Conservation (phyloP, 331 rosid genomes). For the Stylosanthes scabra region DNA sequence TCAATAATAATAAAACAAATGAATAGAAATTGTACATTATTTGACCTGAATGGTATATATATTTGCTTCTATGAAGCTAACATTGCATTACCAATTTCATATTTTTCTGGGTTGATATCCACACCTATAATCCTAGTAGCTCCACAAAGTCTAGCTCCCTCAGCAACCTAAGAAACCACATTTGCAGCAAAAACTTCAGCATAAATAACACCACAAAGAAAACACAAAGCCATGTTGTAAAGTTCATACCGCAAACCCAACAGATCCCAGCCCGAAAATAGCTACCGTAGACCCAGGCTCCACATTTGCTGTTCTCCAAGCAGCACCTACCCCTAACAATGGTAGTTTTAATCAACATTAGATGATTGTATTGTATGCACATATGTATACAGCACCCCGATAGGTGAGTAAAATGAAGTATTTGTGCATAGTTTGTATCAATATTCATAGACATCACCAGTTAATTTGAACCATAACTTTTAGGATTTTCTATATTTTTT, state of each 20-base stretch:
- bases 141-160: conserved; percentile 84
- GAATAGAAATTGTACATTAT: neutral
- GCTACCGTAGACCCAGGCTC: conserved; percentile 76
- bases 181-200: conserved; percentile 18
- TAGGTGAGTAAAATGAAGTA: conserved; percentile 1
- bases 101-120: conserved; percentile 63
- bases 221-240: neutral
- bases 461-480: neutral
- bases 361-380: neutral
- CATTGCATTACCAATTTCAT: conserved; percentile 58
- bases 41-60: neutral
- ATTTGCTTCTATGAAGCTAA: neutral
- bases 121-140: conserved; percentile 80
- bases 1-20: neutral
- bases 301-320: conserved; percentile 77
- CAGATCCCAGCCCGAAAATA: conserved; percentile 75
- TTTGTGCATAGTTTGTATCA: neutral
- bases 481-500: neutral
- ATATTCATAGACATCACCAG: neutral
- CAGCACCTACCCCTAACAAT: conserved; percentile 78
- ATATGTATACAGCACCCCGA: no score
- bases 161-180: conserved; percentile 63
- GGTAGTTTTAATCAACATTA: neutral
- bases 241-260: conserved; percentile 73
- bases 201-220: neutral